Evolutionary conservation across 352 stramenopile genomes (phyloP).

Genomic region (Globisporangium irregulare): DNA sequence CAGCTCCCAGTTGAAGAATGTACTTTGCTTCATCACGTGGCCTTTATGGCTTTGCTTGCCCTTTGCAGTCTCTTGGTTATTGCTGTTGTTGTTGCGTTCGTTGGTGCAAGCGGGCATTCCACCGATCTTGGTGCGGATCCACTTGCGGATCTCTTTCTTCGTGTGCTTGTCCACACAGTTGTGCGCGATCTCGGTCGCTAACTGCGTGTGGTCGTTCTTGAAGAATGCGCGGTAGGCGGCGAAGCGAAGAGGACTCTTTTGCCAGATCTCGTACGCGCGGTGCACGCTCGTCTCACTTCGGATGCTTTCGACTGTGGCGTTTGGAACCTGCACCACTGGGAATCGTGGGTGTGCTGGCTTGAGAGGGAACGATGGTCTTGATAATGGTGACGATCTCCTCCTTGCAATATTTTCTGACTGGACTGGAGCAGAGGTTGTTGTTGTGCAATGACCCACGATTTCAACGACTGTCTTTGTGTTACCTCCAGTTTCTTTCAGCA

Average conservation of each 20-base stretch:
- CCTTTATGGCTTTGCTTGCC: not conserved
- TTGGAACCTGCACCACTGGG: not conserved
- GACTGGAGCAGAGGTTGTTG: not conserved
- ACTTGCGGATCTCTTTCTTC: slow-evolving; percentile 7
- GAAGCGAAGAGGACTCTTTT: not conserved
- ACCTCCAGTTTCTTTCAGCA: not conserved
- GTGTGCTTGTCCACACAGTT: slow-evolving; percentile 9
- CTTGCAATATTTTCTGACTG: not conserved
- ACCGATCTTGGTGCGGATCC: slow-evolving; percentile 8
- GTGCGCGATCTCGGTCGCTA: slow-evolving; percentile 13
- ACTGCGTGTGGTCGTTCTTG: slow-evolving; percentile 8
- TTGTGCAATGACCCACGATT: not conserved
- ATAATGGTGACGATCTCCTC: not conserved
- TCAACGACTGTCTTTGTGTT: not conserved
- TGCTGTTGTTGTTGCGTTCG: not conserved
- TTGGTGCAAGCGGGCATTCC: not conserved
- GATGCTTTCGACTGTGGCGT: not conserved
- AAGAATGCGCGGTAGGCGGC: slow-evolving; percentile 12
- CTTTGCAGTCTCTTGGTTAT: not conserved
- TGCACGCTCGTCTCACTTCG: not conserved
- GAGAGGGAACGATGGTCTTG: not conserved
- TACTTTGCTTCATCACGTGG: not conserved
- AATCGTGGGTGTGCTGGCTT: not conserved
- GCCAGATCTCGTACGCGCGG: slow-evolving; percentile 5
- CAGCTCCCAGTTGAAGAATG: slow-evolving; percentile 10